Evolutionary conservation across 179 eudicot genomes (phyloP).

Genomic region (Beta macrorhiza): DNA sequence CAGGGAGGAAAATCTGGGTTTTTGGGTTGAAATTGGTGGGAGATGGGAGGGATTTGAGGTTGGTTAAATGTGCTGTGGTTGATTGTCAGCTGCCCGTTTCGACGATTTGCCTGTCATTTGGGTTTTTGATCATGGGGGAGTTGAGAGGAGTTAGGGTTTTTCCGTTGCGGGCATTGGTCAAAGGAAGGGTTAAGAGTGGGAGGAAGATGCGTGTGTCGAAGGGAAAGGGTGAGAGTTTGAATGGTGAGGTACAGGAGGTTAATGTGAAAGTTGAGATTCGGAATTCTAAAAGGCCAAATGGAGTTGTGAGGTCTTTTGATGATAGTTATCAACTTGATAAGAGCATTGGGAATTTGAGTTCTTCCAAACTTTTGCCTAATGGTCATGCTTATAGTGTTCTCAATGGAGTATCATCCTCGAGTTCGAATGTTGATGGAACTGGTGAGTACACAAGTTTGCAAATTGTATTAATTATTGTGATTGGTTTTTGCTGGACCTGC

Average conservation of each 20-base stretch:
- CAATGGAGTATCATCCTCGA: constrained; percentile 26
- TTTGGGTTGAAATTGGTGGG: constrained; percentile 52
- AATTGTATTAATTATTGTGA: background rate
- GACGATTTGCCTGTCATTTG: constrained; percentile 49
- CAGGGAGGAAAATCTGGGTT: constrained; percentile 53
- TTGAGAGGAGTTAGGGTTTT: constrained; percentile 75
- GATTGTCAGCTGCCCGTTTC: constrained; percentile 58
- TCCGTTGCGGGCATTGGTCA: constrained; percentile 57
- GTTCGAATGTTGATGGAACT: constrained; percentile 33
- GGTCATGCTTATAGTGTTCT: constrained; percentile 32
- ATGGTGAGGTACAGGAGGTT: constrained; percentile 22
- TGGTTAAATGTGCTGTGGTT: constrained; percentile 80
- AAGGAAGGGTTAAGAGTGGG: constrained; percentile 48
- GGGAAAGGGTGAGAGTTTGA: constrained; percentile 34
- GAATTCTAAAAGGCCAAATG: constrained; percentile 38
- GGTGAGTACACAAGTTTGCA: constrained; percentile 42
- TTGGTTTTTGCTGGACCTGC: background rate
- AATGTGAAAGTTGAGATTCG: constrained; percentile 24
- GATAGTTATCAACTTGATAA: constrained; percentile 32
- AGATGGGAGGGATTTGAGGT: constrained; percentile 48
- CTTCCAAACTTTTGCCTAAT: constrained; percentile 31
- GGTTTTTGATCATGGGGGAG: constrained; percentile 72
- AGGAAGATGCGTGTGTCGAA: constrained; percentile 25
- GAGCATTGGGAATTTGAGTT: constrained; percentile 16
- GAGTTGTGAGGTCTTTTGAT: constrained; percentile 29